Conservation (phyloP, 140 eudicot species). For the Erigeron philadelphicus region DNA sequence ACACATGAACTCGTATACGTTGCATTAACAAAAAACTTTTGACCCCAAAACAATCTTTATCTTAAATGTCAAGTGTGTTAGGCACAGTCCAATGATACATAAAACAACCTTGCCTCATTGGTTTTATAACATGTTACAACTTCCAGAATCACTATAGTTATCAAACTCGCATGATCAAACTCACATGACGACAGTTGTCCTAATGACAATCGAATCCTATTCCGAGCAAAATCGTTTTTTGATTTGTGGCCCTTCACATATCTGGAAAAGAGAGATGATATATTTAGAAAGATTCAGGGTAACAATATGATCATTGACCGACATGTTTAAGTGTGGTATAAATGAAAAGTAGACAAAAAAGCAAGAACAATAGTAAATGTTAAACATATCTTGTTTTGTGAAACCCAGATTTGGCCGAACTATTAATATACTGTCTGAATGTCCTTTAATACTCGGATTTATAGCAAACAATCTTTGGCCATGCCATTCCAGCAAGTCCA, state of each 20-base stretch:
- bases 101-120: not conserved
- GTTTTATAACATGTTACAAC: no score
- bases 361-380: slow-evolving; percentile 33
- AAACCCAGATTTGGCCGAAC: slow-evolving; percentile 79
- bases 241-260: slow-evolving; percentile 71
- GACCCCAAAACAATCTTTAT: no score
- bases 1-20: no score
- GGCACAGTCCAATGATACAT: not conserved
- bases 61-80: not conserved
- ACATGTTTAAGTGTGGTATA: slow-evolving; percentile 8
- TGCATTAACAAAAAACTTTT: no score
- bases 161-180: slow-evolving; percentile 52
- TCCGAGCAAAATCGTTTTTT: slow-evolving; percentile 60
- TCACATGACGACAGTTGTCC: slow-evolving; percentile 43
- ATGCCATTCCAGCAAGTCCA: slow-evolving; percentile 97
- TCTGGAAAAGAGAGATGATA: slow-evolving; percentile 32
- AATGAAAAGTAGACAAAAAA: not conserved
- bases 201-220: slow-evolving; percentile 68
- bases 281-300: no score
- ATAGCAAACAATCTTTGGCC: slow-evolving; percentile 51
- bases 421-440: slow-evolving; percentile 48
- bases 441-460: slow-evolving; percentile 30
- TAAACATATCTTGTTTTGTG: slow-evolving; percentile 74
- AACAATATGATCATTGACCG: slow-evolving; percentile 5
- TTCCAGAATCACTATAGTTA: not conserved